Evolutionary conservation across 225 moss, liverwort and hornwort species (phyloP).

Genomic region (Neckera pumila): DNA sequence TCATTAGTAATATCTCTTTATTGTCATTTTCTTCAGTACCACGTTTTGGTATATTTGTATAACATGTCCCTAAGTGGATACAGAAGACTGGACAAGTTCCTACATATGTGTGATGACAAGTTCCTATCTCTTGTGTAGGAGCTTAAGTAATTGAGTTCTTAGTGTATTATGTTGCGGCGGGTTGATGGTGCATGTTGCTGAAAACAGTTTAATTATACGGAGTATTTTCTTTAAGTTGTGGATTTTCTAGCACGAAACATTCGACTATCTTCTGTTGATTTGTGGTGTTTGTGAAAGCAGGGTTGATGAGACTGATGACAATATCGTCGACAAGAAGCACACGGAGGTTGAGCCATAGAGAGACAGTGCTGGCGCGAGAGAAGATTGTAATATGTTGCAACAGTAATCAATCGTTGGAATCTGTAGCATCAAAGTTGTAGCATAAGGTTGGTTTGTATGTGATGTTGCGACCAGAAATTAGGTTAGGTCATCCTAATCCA

Average conservation of each 20-base stretch:
- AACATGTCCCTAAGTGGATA: background rate
- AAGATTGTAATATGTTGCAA: background rate
- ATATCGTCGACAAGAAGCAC: constrained; percentile 4
- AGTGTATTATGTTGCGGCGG: background rate
- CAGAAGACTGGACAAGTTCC: background rate
- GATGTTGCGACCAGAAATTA: background rate
- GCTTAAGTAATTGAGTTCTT: background rate
- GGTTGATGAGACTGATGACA: constrained; percentile 19
- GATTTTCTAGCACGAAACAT: background rate
- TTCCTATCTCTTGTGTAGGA: no score
- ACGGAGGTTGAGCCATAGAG: background rate
- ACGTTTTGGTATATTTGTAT: background rate
- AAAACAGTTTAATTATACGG: background rate
- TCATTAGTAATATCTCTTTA: background rate
- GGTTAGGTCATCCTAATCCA: background rate
- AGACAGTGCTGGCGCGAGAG: background rate
- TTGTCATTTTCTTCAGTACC: background rate
- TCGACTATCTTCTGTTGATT: background rate
- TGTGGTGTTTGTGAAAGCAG: background rate
- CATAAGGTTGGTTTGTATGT: background rate
- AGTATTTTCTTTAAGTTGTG: background rate
- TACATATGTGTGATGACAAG: background rate
- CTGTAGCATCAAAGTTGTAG: background rate
- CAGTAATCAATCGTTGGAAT: background rate
- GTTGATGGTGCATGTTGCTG: background rate